Evolutionary conservation across 2,329 filamentous ascomycete genomes (phyloP).

Genomic region (Hypoxylon rubiginosum): DNA sequence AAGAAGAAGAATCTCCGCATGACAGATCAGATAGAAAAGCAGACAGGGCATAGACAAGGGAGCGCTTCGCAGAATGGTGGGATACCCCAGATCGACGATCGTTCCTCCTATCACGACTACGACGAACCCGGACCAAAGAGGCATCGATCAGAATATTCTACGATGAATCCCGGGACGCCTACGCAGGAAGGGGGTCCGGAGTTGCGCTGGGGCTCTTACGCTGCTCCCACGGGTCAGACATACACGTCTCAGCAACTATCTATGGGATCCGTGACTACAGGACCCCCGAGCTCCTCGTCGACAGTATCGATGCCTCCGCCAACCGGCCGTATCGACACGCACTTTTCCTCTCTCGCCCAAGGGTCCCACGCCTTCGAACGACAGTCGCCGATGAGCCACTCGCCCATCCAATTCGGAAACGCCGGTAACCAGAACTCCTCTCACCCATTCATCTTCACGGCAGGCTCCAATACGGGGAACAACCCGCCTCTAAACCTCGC

Average conservation of each 20-base stretch:
- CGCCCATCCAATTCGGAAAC: slow-evolving; percentile 46
- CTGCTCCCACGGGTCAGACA: slow-evolving; percentile 35
- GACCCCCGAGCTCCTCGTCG: slow-evolving; percentile 45
- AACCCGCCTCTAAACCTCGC: slow-evolving; percentile 45
- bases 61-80: slow-evolving; percentile 44
- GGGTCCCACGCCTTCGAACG: slow-evolving; percentile 46
- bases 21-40: slow-evolving; percentile 46
- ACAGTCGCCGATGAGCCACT: slow-evolving; percentile 49
- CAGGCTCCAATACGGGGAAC: slow-evolving; percentile 40
- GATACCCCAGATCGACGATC: slow-evolving; percentile 44
- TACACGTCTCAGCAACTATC: slow-evolving; percentile 43
- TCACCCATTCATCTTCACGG: slow-evolving; percentile 46
- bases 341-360: slow-evolving; percentile 47
- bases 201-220: slow-evolving; percentile 47
- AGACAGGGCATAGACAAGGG: slow-evolving; percentile 33
- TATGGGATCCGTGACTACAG: slow-evolving; percentile 46
- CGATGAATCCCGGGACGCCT: slow-evolving; percentile 42
- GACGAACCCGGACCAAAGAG: slow-evolving; percentile 46
- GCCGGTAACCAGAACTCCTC: slow-evolving; percentile 43
- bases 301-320: slow-evolving; percentile 50
- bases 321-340: slow-evolving; percentile 48
- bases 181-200: slow-evolving; percentile 48
- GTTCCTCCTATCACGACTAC: slow-evolving; percentile 46
- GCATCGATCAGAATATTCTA: slow-evolving; percentile 45
- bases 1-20: slow-evolving; percentile 59